phyloP scores from a whole-genome alignment of 2,329 filamentous ascomycete species.

The Biscogniauxia marginata region DNA sequence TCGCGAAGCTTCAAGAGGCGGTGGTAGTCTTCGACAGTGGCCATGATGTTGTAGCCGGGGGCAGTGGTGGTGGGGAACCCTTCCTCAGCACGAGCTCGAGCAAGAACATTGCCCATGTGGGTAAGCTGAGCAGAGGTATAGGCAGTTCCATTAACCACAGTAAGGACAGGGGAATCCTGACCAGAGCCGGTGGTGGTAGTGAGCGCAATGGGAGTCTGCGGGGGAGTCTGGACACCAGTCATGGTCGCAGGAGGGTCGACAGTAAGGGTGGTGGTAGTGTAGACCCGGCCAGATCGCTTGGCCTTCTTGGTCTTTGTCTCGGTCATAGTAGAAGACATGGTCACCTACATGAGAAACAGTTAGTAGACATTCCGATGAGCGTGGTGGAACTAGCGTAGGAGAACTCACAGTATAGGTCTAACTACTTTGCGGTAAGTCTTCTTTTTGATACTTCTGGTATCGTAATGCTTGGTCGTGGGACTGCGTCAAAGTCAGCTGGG shows the following conservation, averaged over 20 bases:
- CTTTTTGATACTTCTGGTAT: not conserved
- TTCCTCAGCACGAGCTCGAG: conserved; percentile 31
- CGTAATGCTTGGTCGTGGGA: not conserved
- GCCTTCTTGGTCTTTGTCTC: not conserved
- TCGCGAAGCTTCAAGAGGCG: conserved; percentile 31
- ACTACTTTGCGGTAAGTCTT: not conserved
- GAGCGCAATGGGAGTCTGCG: not conserved
- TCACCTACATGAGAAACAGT: not conserved
- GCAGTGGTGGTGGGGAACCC: conserved; percentile 34
- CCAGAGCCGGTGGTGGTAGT: not conserved
- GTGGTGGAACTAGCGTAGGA: not conserved
- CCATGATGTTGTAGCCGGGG: conserved; percentile 24
- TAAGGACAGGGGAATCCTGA: not conserved
- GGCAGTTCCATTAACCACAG: conserved; percentile 9
- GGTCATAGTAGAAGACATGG: not conserved
- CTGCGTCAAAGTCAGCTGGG: not conserved
- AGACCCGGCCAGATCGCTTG: too few relatives aligned
- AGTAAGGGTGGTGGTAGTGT: not conserved
- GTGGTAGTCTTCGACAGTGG: conserved; percentile 33
- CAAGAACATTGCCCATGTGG: conserved; percentile 32
- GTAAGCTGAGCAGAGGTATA: conserved; percentile 17
- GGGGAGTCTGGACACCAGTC: not conserved
- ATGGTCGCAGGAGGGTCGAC: too few relatives aligned
- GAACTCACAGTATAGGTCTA: not conserved
- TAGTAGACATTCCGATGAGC: not conserved